Evolutionary conservation across 1,284 basidiomycete species (phyloP).

Genomic region (Ustilago sp.): DNA sequence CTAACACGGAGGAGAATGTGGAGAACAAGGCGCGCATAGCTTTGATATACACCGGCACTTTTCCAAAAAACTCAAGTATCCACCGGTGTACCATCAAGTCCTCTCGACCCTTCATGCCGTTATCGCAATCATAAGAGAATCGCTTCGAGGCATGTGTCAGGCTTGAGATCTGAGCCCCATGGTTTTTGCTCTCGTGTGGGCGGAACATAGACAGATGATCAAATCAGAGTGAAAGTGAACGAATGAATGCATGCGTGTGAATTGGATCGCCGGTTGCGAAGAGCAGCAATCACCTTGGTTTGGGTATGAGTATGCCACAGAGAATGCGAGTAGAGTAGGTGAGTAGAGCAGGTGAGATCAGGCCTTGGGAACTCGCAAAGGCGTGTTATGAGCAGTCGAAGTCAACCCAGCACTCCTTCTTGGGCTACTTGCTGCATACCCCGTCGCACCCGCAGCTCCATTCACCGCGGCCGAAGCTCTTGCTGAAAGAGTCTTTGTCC

Average conservation of each 20-base stretch:
- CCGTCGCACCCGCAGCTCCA: not conserved
- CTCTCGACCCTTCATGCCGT: not conserved
- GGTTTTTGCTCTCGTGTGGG: too few species aligned
- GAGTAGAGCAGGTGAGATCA: not conserved
- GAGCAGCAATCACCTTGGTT: too few species aligned
- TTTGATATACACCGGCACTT: not conserved
- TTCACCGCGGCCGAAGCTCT: constrained; percentile 5
- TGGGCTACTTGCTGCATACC: constrained; percentile 23
- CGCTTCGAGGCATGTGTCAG: too few species aligned
- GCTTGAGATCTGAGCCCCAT: too few species aligned
- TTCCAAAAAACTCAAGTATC: not conserved
- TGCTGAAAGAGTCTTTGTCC: constrained; percentile 14
- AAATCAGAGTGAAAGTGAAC: too few species aligned
- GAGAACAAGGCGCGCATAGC: not conserved
- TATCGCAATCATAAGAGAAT: too few species aligned
- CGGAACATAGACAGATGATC: too few species aligned
- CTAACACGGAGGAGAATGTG: not conserved
- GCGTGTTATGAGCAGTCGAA: constrained; percentile 14
- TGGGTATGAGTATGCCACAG: too few species aligned
- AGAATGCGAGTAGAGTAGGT: not conserved
- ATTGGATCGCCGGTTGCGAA: too few species aligned
- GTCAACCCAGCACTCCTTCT: constrained; percentile 26
- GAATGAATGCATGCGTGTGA: too few species aligned
- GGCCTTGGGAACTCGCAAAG: constrained; percentile 26
- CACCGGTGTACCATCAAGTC: not conserved